A percentile compares a stretch with the other conserved stretches of the same genome.
phyloP scores from a whole-genome alignment of 139 green algal genomes.

The Desmodesmus armatus region DNA sequence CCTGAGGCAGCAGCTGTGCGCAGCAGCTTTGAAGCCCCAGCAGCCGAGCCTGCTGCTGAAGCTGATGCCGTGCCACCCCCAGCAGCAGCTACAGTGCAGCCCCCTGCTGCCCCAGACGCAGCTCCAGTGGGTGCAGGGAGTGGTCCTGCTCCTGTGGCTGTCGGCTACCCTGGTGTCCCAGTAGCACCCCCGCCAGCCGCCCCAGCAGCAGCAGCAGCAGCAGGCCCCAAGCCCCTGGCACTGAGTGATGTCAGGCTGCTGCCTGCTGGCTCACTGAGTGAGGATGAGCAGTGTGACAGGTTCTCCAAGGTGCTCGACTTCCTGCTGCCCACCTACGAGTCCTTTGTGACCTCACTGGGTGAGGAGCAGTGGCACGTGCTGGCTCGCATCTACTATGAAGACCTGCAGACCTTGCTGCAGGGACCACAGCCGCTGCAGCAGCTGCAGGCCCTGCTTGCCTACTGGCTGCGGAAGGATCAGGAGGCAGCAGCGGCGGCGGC shows the following conservation, averaged over 20 bases:
- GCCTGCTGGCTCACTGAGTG: not conserved
- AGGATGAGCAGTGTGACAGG: not conserved
- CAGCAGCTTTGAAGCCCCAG: not conserved
- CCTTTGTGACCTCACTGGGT: constrained; percentile 18
- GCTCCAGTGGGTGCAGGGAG: too few relatives aligned
- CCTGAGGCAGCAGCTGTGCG: not conserved
- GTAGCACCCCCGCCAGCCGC: too few relatives aligned
- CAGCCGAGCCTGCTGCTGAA: too few relatives aligned
- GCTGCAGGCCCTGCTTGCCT: not conserved
- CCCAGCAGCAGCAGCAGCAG: not conserved
- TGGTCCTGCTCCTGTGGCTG: too few relatives aligned
- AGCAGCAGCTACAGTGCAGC: not conserved
- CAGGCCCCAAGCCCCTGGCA: not conserved
- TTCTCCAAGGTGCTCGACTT: constrained; percentile 32
- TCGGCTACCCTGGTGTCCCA: too few relatives aligned
- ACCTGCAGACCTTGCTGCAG: not conserved
- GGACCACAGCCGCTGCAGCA: constrained; percentile 13
- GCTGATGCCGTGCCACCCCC: not conserved
- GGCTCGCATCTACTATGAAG: not conserved
- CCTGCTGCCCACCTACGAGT: constrained; percentile 2
- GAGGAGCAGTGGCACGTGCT: constrained; percentile 32
- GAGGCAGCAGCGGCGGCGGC: not conserved
- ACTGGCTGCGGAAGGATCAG: not conserved
- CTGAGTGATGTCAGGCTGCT: constrained; percentile 28
- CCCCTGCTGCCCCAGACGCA: too few relatives aligned